Percentiles rank a stretch among this genome's conserved stretches.
Conservation (phyloP, 116 monocot genomes). For the Posidonia oceanica region DNA sequence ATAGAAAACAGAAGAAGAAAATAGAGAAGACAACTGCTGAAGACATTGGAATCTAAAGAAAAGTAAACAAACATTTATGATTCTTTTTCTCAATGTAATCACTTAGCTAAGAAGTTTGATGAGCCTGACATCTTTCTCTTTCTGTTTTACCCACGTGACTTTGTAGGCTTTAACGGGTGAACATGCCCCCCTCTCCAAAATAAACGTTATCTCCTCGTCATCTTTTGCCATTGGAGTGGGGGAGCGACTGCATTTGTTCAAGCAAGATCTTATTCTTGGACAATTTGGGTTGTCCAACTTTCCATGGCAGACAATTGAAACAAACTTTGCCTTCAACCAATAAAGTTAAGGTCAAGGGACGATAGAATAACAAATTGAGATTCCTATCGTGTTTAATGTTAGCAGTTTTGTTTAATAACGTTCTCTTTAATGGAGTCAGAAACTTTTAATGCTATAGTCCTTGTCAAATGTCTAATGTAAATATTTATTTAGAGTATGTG, state of each 20-base stretch:
- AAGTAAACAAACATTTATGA: no score
- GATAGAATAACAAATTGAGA: background rate
- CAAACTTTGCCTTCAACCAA: background rate
- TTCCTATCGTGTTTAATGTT: background rate
- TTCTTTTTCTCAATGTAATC: no score
- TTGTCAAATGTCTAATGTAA: no score
- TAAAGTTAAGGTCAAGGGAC: background rate
- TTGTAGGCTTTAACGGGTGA: no score
- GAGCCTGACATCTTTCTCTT: no score
- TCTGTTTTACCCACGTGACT: no score
- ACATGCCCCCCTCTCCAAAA: background rate
- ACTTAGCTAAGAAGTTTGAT: no score
- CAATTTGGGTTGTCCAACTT: background rate
- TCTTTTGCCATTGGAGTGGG: no score
- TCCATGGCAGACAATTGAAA: background rate
- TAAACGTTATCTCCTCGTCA: background rate
- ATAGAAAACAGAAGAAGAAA: no score
- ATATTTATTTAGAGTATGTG: no score
- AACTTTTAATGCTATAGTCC: background rate
- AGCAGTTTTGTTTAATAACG: background rate
- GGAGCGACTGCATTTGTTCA: background rate
- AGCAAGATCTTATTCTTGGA: background rate
- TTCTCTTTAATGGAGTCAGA: background rate
- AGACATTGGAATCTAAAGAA: no score
- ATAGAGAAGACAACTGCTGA: no score